A percentile compares a stretch with the other conserved stretches of the same genome.
Conservation (phyloP, 202 grass and related monocot genomes). For the Elaeis oleifera region DNA sequence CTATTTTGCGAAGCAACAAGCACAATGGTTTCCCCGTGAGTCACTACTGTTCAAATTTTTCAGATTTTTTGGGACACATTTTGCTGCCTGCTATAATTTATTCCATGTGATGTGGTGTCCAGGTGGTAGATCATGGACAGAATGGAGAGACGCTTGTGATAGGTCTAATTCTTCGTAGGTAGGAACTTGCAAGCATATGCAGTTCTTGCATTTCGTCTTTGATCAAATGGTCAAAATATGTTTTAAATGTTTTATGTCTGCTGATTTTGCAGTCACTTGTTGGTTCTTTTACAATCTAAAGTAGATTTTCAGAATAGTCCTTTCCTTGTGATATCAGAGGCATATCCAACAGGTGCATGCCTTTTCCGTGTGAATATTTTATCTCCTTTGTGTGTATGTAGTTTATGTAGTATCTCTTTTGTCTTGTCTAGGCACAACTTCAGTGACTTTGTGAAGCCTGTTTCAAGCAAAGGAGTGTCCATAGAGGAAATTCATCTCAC, state of each 20-base stretch:
- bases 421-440: constrained; percentile 66
- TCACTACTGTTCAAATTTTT: constrained; percentile 4
- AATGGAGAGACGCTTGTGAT: constrained; percentile 83
- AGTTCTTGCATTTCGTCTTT: no score
- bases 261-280: constrained; percentile 62
- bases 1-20: constrained; percentile 65
- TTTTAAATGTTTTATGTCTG: constrained; percentile 16
- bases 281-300: constrained; percentile 96
- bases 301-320: constrained; percentile 93
- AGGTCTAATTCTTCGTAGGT: constrained; percentile 97
- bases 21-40: constrained; percentile 98
- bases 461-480: constrained; percentile 94
- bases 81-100: not conserved
- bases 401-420: constrained; percentile 16
- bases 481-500: constrained; percentile 95
- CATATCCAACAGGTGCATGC: constrained; percentile 65
- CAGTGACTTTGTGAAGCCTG: constrained; percentile 95
- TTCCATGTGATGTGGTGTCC: constrained; percentile 5
- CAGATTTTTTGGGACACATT: not conserved
- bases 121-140: constrained; percentile 86
- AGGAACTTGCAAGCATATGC: constrained; percentile 1
- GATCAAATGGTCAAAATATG: no score
- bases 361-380: constrained; percentile 3
- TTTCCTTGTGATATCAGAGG: constrained; percentile 85
- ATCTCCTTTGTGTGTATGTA: not conserved